These are phyloP conservation scores for Picea glauca DNA, from an alignment of 75 land plant species.

Conservation along the genomic window DNA sequence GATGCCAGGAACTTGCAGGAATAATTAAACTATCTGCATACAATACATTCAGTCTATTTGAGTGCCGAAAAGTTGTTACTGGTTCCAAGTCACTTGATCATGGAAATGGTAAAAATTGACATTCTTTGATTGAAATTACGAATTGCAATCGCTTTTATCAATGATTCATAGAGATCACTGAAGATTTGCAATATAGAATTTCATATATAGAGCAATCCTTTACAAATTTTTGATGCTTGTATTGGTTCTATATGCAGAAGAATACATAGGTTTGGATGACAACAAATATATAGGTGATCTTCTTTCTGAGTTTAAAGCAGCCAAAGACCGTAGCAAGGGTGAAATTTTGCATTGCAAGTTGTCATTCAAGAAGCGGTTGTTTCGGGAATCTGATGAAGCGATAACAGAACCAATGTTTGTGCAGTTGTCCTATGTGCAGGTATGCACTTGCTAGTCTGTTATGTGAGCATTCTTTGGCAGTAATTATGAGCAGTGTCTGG, in stretches of 20 bases:
- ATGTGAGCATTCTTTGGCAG: too few species aligned
- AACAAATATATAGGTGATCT: slow-evolving; percentile 30
- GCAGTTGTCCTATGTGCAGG: slow-evolving; percentile 27
- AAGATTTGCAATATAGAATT: neutral
- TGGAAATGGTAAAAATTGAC: slow-evolving; percentile 13
- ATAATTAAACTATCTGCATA: slow-evolving; percentile 20
- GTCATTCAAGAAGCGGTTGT: slow-evolving; percentile 24
- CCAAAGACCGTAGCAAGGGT: slow-evolving; percentile 76
- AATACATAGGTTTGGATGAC: slow-evolving; percentile 26
- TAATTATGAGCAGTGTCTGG: too few species aligned
- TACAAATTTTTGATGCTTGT: slow-evolving; percentile 4
- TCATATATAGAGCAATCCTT: neutral
- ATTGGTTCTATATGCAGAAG: slow-evolving; percentile 16
- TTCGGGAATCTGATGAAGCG: slow-evolving; percentile 26
- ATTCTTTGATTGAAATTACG: slow-evolving; percentile 2
- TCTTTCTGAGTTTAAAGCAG: slow-evolving; percentile 22
- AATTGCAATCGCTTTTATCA: neutral
- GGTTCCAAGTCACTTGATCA: slow-evolving; percentile 8
- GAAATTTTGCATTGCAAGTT: slow-evolving; percentile 40
- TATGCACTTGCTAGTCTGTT: slow-evolving; percentile 12
- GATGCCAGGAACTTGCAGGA: slow-evolving; percentile 22
- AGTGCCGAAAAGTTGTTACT: slow-evolving; percentile 1
- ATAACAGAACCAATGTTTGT: slow-evolving; percentile 30
- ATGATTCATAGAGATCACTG: neutral
- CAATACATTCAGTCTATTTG: slow-evolving; percentile 17